phyloP scores from a whole-genome alignment of 495 filamentous ascomycete species.

The Tetracladium marchalianum region DNA sequence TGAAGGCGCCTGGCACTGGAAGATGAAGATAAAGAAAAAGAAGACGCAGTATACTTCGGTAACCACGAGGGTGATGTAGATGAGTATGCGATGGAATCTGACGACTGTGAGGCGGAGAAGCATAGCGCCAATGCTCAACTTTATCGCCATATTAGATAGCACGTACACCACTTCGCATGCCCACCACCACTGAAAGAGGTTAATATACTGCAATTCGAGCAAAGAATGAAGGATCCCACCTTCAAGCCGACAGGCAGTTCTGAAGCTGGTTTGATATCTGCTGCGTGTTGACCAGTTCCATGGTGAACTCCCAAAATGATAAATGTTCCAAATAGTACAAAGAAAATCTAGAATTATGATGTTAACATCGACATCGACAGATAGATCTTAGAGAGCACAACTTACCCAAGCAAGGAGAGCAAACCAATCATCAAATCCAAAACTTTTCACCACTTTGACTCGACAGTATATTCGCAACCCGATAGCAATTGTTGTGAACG shows the following conservation, averaged over 20 bases:
- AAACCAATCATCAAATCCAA: constrained; percentile 29
- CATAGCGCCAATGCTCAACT: constrained; percentile 29
- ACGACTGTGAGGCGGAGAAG: constrained; percentile 27
- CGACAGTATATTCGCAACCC: constrained; percentile 27
- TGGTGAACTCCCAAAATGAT: not conserved
- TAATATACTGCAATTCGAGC: not conserved
- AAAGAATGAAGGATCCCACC: not conserved
- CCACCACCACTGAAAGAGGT: constrained; percentile 10
- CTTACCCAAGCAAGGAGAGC: constrained; percentile 8
- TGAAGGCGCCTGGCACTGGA: constrained; percentile 29
- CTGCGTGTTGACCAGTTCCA: constrained; percentile 1
- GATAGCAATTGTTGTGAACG: constrained; percentile 21
- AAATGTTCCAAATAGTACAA: not conserved
- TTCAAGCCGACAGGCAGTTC: not conserved
- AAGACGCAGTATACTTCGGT: constrained; percentile 18
- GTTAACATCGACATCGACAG: not conserved
- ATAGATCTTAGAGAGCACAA: not conserved
- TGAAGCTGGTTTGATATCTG: not conserved
- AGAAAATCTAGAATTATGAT: not conserved
- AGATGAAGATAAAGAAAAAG: constrained; percentile 28
- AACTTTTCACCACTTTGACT: constrained; percentile 24
- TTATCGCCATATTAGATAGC: constrained; percentile 20
- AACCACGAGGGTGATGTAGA: constrained; percentile 17
- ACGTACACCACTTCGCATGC: constrained; percentile 25
- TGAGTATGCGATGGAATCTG: constrained; percentile 24